These are phyloP conservation scores for Ceratocystis lukuohia DNA, from an alignment of 2,329 filamentous ascomycete species.

Conservation along the genomic window DNA sequence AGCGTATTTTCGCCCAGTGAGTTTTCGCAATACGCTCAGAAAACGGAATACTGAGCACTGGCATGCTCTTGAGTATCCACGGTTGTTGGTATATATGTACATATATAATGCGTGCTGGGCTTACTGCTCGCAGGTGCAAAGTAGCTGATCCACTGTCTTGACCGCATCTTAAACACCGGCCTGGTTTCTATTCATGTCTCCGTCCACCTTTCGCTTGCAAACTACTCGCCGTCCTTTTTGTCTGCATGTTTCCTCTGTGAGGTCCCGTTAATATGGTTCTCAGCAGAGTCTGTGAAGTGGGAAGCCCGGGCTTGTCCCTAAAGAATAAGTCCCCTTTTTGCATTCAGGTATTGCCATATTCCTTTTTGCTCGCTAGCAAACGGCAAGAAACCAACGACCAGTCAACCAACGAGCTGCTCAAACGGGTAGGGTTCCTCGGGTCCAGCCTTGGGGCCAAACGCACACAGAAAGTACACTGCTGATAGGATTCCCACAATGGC, in stretches of 20 bases:
- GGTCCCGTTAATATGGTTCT: not conserved
- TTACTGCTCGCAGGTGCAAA: not conserved
- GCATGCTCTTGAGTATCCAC: too few species aligned
- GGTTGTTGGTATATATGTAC: too few species aligned
- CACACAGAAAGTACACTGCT: not conserved
- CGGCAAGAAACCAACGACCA: not conserved
- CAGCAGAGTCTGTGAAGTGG: not conserved
- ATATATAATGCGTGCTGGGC: too few species aligned
- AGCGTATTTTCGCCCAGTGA: not conserved
- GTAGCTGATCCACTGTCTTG: not conserved
- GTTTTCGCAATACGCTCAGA: not conserved
- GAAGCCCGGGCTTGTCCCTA: too few species aligned
- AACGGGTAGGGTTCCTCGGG: not conserved
- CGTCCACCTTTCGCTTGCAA: not conserved
- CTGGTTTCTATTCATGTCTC: not conserved
- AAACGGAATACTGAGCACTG: too few species aligned
- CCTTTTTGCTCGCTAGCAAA: not conserved
- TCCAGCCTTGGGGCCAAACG: not conserved
- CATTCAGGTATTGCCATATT: not conserved
- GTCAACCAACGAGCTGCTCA: not conserved
- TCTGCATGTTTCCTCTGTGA: not conserved
- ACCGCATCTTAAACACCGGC: not conserved
- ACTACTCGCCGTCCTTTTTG: not conserved
- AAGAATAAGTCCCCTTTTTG: not conserved
- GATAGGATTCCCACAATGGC: not conserved